A percentile compares a stretch with the other conserved stretches of the same genome.
Conservation (phyloP, 306 rosid species). For the Oemleria cerasiformis region DNA sequence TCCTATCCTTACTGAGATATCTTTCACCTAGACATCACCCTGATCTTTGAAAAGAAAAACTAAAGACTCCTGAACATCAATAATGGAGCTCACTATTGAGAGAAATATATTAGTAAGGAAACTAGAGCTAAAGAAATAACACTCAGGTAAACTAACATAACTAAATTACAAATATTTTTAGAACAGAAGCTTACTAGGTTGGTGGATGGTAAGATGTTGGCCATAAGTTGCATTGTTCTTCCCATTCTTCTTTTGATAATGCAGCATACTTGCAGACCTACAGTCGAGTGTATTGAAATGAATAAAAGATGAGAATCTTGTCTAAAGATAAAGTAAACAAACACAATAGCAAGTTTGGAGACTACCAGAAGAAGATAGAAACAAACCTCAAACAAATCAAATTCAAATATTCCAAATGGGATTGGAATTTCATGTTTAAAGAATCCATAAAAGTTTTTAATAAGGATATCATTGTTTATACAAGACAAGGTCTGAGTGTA, state of each 20-base stretch:
- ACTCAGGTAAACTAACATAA: slow-evolving; percentile 2
- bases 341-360: not conserved
- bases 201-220: slow-evolving; percentile 97
- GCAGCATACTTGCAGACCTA: slow-evolving; percentile 85
- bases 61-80: not conserved
- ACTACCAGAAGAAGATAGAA: not conserved
- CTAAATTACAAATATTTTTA: slow-evolving; percentile 6
- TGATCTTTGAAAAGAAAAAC: not conserved
- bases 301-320: slow-evolving; percentile 2
- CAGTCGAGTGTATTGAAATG: slow-evolving; percentile 13
- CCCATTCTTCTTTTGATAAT: slow-evolving; percentile 91
- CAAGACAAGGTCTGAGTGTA: not conserved
- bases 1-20: not conserved
- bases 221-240: slow-evolving; percentile 94
- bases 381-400: not conserved
- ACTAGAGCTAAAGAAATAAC: not conserved
- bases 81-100: not conserved
- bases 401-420: not conserved
- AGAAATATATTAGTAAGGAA: not conserved
- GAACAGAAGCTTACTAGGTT: slow-evolving; percentile 54
- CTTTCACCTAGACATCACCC: not conserved
- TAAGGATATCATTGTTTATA: not conserved
- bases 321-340: not conserved
- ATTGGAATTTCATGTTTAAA: not conserved
- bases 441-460: not conserved